Evolutionary conservation across 768 basidiomycete genomes (phyloP).

Genomic region (Dacryopinax primogenitus): DNA sequence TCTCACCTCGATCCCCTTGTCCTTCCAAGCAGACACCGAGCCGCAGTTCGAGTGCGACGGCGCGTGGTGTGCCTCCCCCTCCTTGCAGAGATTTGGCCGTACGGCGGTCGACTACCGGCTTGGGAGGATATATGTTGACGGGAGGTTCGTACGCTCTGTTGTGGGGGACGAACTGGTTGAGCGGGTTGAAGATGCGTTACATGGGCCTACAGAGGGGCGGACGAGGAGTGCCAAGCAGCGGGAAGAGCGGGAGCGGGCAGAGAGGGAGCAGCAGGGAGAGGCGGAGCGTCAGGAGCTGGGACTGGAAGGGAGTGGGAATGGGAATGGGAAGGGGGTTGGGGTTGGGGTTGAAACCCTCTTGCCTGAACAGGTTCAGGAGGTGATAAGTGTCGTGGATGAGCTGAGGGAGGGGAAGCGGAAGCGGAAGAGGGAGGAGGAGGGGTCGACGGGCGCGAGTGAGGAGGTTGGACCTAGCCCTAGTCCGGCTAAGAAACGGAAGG

Average conservation of each 20-base stretch:
- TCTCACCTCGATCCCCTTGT: background rate
- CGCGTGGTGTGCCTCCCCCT: background rate
- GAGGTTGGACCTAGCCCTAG: background rate
- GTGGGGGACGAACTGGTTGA: slow-evolving; percentile 4
- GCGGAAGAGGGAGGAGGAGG: background rate
- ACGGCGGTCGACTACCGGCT: background rate
- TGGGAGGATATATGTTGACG: background rate
- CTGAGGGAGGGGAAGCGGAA: background rate
- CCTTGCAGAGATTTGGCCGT: background rate
- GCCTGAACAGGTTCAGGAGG: no score
- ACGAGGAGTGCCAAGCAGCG: background rate
- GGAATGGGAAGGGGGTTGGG: no score
- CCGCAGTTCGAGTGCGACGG: no score
- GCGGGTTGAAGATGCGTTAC: background rate
- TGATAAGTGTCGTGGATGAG: slow-evolving; percentile 1
- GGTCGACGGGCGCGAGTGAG: background rate
- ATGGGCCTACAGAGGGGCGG: background rate
- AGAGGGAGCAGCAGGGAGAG: background rate
- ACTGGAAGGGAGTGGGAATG: no score
- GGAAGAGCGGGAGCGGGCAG: background rate
- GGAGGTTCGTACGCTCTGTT: background rate
- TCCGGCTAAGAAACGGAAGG: slow-evolving; percentile 1
- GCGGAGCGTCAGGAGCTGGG: background rate
- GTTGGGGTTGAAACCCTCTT: no score
- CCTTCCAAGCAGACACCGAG: no score